Evolutionary conservation across 768 basidiomycete species (phyloP).

Genomic region (Amanita phalloides): DNA sequence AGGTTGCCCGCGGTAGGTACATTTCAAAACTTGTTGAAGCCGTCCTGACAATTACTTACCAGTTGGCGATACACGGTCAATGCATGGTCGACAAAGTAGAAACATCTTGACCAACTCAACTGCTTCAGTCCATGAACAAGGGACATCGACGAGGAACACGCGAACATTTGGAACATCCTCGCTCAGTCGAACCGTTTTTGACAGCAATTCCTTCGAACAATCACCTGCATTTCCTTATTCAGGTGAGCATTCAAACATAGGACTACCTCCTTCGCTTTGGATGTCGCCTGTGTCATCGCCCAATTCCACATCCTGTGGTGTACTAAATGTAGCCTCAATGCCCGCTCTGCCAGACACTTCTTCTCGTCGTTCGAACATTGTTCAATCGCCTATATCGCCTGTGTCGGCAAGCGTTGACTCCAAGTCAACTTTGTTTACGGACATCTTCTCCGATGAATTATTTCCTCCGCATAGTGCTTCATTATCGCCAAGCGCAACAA

Average conservation of each 20-base stretch:
- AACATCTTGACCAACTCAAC: background rate
- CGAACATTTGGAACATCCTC: background rate
- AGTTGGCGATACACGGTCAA: conserved; percentile 7
- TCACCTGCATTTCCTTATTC: conserved; percentile 19
- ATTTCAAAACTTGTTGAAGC: background rate
- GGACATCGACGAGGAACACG: background rate
- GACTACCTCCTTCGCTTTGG: conserved; percentile 72
- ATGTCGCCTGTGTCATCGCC: conserved; percentile 62
- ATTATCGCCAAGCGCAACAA: conserved; percentile 32
- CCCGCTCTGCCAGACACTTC: conserved; percentile 24
- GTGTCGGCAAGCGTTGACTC: conserved; percentile 38
- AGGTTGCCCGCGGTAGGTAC: conserved; percentile 13
- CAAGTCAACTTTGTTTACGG: conserved; percentile 54
- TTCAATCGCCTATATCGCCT: conserved; percentile 32
- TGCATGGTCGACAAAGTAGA: conserved; percentile 1
- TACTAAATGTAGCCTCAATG: conserved; percentile 25
- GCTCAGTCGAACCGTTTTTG: conserved; percentile 4
- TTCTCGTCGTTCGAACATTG: conserved; percentile 23
- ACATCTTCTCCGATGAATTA: conserved; percentile 63
- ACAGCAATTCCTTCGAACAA: conserved; percentile 9
- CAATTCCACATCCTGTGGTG: conserved; percentile 27
- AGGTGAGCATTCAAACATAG: conserved; percentile 39
- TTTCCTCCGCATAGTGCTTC: conserved; percentile 30
- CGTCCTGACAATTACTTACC: background rate
- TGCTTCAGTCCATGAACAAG: background rate